A percentile compares a stretch with the other conserved stretches of the same genome.
Evolutionary conservation across 2,329 filamentous ascomycete species (phyloP).

Genomic region (Cladosporium sp.): DNA sequence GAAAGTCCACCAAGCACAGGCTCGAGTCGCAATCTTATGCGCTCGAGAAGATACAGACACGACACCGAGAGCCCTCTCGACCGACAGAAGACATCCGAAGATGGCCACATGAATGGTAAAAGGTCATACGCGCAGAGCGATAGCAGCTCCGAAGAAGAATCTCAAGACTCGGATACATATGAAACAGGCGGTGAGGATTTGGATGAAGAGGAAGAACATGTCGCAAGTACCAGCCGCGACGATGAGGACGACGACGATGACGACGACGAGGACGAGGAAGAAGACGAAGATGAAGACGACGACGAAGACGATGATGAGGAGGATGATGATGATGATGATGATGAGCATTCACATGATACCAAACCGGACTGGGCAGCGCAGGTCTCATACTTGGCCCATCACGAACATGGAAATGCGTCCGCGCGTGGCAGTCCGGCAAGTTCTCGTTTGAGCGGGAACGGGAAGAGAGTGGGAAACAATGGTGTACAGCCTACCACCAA

Average conservation of each 20-base stretch:
- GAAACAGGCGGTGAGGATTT: not conserved
- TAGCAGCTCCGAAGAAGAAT: not conserved
- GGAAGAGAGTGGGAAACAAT: conserved; percentile 4
- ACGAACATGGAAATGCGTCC: not conserved
- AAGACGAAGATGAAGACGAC: not conserved
- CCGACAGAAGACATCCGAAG: not conserved
- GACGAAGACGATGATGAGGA: not conserved
- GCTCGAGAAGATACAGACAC: not conserved
- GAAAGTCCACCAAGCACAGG: conserved; percentile 8
- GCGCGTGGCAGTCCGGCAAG: not conserved
- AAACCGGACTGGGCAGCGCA: not conserved
- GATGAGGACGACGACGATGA: conserved; percentile 53
- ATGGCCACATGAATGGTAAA: not conserved
- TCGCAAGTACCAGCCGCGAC: not conserved
- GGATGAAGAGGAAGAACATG: not conserved
- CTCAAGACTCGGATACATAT: not conserved
- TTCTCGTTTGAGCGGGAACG: conserved; percentile 5
- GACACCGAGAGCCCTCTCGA: conserved; percentile 5
- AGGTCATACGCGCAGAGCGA: not conserved
- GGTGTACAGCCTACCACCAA: not conserved
- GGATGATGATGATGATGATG: not conserved
- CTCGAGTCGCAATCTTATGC: conserved; percentile 1
- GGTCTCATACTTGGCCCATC: conserved; percentile 1
- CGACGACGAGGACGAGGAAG: conserved; percentile 63
- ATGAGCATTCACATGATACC: no score